Evolutionary conservation across 164 flowering plant species (phyloP).

Genomic region (Dillenia turbinata): DNA sequence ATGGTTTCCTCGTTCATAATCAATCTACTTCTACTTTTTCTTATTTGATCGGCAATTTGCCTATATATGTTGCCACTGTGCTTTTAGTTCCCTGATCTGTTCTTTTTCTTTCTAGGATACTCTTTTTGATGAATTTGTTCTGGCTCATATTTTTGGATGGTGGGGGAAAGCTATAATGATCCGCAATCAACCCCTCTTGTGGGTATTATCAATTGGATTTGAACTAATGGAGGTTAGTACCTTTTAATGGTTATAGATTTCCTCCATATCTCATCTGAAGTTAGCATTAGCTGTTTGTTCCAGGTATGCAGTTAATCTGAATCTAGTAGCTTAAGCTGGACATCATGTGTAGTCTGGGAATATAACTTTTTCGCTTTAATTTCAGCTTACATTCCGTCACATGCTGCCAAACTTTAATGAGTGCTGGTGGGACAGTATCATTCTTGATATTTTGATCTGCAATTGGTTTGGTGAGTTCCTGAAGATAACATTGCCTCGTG

Average conservation of each 20-base stretch:
- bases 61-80: neutral
- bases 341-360: no score
- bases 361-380: slow-evolving; percentile 2
- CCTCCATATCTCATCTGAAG: neutral
- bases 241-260: neutral
- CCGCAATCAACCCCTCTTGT: slow-evolving; percentile 95
- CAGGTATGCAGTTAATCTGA: neutral
- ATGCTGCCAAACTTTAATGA: slow-evolving; percentile 99
- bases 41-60: neutral
- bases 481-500: neutral
- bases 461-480: slow-evolving; percentile 90
- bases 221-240: slow-evolving; percentile 91
- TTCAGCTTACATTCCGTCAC: slow-evolving; percentile 96
- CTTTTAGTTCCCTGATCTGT: slow-evolving; percentile 15
- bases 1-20: slow-evolving; percentile 61
- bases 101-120: slow-evolving; percentile 61
- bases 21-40: slow-evolving; percentile 12
- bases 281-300: neutral
- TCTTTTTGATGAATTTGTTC: slow-evolving; percentile 93
- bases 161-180: slow-evolving; percentile 99
- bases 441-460: slow-evolving; percentile 90
- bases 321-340: no score
- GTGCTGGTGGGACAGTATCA: slow-evolving; percentile 99
- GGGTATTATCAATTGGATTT: slow-evolving; percentile 95
- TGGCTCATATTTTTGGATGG: slow-evolving; percentile 98